Evolutionary conservation across 805 yeast species (phyloP).

Genomic region (Pichia deserticola): DNA sequence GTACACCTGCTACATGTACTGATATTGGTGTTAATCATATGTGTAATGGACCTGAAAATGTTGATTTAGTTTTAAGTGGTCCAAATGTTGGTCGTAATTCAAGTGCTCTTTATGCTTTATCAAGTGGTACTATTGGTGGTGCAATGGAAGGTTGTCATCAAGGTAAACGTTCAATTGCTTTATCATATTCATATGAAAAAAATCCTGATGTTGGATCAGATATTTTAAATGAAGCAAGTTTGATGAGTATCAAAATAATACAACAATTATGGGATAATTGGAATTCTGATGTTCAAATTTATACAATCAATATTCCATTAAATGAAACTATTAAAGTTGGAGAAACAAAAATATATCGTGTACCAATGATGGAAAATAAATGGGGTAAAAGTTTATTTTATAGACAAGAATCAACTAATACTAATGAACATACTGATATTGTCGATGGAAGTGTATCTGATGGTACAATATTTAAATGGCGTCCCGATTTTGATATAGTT

Average conservation of each 20-base stretch:
- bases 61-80: slow-evolving; percentile 87
- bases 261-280: slow-evolving; percentile 53
- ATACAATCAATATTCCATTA: slow-evolving; percentile 80
- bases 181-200: slow-evolving; percentile 75
- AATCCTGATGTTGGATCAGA: slow-evolving; percentile 39
- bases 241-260: slow-evolving; percentile 57
- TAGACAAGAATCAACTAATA: slow-evolving; percentile 13
- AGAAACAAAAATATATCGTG: slow-evolving; percentile 55
- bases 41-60: slow-evolving; percentile 39
- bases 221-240: slow-evolving; percentile 57
- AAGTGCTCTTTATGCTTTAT: slow-evolving; percentile 76
- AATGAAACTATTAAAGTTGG: slow-evolving; percentile 42
- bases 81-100: slow-evolving; percentile 96
- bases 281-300: slow-evolving; percentile 56
- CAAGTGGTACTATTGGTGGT: slow-evolving; percentile 95
- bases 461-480: slow-evolving; percentile 63
- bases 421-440: slow-evolving; percentile 30
- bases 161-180: slow-evolving; percentile 65
- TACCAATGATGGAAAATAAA: slow-evolving; percentile 73
- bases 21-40: slow-evolving; percentile 82
- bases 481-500: slow-evolving; percentile 69
- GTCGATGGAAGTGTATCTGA: slow-evolving; percentile 37
- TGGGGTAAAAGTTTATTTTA: slow-evolving; percentile 46
- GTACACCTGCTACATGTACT: slow-evolving; percentile 94
- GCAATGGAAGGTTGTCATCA: slow-evolving; percentile 87